phyloP scores from a whole-genome alignment of 2,329 filamentous ascomycete genomes.

The Cadophora sp. region DNA sequence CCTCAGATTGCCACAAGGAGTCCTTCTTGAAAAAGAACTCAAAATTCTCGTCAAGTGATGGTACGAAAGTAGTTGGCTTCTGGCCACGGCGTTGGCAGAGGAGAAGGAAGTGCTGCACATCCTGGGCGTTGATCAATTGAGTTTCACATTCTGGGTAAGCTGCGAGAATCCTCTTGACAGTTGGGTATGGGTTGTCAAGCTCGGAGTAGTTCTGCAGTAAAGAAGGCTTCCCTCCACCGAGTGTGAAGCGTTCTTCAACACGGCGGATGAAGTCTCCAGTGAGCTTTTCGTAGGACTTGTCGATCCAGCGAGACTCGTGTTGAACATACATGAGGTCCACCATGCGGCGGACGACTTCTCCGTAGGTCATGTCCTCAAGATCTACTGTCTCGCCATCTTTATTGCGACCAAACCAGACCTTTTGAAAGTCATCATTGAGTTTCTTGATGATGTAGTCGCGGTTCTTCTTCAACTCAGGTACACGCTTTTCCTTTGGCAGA shows the following conservation, averaged over 20 bases:
- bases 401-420: conserved; percentile 95
- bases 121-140: conserved; percentile 97
- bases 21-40: conserved; percentile 99
- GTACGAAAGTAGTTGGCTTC: conserved; percentile 97
- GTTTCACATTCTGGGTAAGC: conserved; percentile 85
- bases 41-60: conserved; percentile 93
- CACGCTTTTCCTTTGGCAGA: conserved; percentile 87
- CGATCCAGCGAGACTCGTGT: conserved; percentile 91
- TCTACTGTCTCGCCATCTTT: conserved; percentile 81
- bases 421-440: conserved; percentile 94
- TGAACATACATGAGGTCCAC: conserved; percentile 91
- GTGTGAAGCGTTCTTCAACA: conserved; percentile 93
- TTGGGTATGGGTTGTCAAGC: conserved; percentile 79
- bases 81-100: conserved; percentile 91
- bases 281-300: conserved; percentile 79
- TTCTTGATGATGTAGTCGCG: conserved; percentile 93
- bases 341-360: conserved; percentile 84
- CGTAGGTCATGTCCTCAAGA: conserved; percentile 95
- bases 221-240: conserved; percentile 73
- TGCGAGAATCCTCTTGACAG: conserved; percentile 79
- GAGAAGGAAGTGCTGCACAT: conserved; percentile 95
- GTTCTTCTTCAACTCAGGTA: conserved; percentile 86
- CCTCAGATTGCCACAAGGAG: conserved; percentile 98
- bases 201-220: conserved; percentile 90
- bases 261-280: conserved; percentile 97